Base-by-base conservation (phyloP, 768 basidiomycete species). In the Lactarius hengduanensis region DNA sequence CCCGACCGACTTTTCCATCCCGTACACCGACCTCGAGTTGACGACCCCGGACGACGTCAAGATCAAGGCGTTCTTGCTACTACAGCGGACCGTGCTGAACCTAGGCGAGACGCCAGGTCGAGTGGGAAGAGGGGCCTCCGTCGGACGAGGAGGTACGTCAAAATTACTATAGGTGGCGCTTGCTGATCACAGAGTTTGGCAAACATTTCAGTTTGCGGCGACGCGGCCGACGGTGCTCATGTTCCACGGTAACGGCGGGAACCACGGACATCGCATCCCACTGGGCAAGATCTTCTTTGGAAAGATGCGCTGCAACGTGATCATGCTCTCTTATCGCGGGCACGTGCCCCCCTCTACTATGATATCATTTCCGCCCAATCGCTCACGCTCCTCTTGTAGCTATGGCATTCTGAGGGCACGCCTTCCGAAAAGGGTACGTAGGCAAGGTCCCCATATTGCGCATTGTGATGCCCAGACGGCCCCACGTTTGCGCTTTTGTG, bases 281-380 rank as follows among this genome's bases (percentile, higher is more conserved):
- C 79, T 97, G 32, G 96, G 91, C 0, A 83, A 84, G 59, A 83
- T 93, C 40, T 96, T 98, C 74, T 92, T 84, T 73, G 77, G 85
- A 57, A 85, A 86, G 72, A 87, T 94, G 86, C 82, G 92, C 18
- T 97, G 94, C 76, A 98, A 98, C 73, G 94, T 97, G 3, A 79
- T 98, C 47, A 94, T 98, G 89, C 78, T 96, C 65, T 94, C 91
- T 57, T 99, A 99, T 74, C 80, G 96, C 73, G 95, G 95, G 91
- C 92, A 72, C 65, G 87, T 76, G 20, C 59, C 32, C 26, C 26
- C 26, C 32, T 22, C 3, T 10, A 38, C 36, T 36, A 36, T 11
- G 34, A 36, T 10, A 34, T 18, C 26, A 8, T 11, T 26, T 38
- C 3, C 6, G 18, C 11, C 47, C n/a, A 22, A 38, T 57, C 36